Conservation (phyloP, 2,329 filamentous ascomycete species). For the Xylaria polymorpha region DNA sequence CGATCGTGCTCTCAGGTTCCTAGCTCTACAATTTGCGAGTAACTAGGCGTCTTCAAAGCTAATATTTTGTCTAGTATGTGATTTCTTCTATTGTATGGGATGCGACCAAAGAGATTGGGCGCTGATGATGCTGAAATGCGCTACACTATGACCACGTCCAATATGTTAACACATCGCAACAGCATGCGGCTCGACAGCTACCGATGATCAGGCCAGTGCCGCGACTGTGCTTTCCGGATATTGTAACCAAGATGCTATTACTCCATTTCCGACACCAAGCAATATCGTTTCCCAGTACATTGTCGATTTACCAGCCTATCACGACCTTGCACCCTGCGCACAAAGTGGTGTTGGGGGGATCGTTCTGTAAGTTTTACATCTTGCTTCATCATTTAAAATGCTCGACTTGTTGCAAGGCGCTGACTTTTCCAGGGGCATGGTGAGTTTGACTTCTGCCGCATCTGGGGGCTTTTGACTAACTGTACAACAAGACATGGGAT, state of each 20-base stretch:
- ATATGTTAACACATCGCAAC: constrained; percentile 20
- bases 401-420: neutral
- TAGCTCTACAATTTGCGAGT: neutral
- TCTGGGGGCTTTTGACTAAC: constrained; percentile 20
- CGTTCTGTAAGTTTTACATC: constrained; percentile 52
- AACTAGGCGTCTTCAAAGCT: neutral
- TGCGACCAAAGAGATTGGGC: neutral
- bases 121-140: neutral
- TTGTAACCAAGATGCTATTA: constrained; percentile 57
- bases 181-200: constrained; percentile 60
- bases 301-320: constrained; percentile 60
- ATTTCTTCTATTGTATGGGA: neutral
- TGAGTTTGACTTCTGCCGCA: constrained; percentile 39
- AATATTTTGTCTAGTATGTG: constrained; percentile 28
- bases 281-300: constrained; percentile 60
- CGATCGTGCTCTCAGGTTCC: neutral
- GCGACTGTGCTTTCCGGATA: constrained; percentile 59
- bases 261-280: constrained; percentile 57
- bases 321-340: constrained; percentile 59
- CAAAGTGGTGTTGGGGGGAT: constrained; percentile 53
- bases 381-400: neutral
- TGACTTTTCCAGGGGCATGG: constrained; percentile 47
- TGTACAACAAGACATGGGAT: constrained; percentile 47
- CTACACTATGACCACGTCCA: neutral
- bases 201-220: constrained; percentile 61